Conservation (phyloP, 2,329 filamentous ascomycete species). For the Pyricularia sp. region DNA sequence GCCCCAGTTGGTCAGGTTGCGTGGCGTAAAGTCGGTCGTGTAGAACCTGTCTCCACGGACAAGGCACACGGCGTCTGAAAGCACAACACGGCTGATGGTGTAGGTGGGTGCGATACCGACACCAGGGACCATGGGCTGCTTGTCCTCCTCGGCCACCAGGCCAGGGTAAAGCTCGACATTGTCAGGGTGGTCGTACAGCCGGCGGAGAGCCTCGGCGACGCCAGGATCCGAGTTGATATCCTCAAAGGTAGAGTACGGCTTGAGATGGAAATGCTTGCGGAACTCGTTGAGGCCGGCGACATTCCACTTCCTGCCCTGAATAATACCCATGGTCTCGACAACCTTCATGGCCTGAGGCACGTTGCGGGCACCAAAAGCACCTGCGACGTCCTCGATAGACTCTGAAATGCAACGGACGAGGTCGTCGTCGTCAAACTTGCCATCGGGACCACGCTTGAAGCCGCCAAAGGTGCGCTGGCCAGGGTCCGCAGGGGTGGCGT, state of each 20-base stretch:
- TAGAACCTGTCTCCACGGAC: conserved; percentile 73
- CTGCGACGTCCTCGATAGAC: conserved; percentile 68
- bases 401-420: conserved; percentile 60
- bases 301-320: conserved; percentile 70
- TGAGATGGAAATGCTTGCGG: conserved; percentile 70
- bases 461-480: conserved; percentile 57
- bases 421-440: conserved; percentile 66
- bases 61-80: conserved; percentile 71
- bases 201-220: conserved; percentile 54
- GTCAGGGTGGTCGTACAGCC: conserved; percentile 70
- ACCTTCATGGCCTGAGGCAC: conserved; percentile 66
- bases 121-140: conserved; percentile 63
- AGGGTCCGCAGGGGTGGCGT: conserved; percentile 54
- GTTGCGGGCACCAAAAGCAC: conserved; percentile 64
- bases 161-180: conserved; percentile 75
- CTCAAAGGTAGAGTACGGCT: conserved; percentile 67
- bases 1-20: conserved; percentile 75
- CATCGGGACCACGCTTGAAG: conserved; percentile 54
- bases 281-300: conserved; percentile 76
- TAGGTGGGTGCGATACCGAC: conserved; percentile 68
- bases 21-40: conserved; percentile 66
- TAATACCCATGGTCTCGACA: conserved; percentile 72
- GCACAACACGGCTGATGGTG: conserved; percentile 66
- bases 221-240: conserved; percentile 73
- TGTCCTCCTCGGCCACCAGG: conserved; percentile 66